These are phyloP conservation scores for Corallochytrium limacisporum DNA, from an alignment of 78 protist species.

Conservation along the genomic window DNA sequence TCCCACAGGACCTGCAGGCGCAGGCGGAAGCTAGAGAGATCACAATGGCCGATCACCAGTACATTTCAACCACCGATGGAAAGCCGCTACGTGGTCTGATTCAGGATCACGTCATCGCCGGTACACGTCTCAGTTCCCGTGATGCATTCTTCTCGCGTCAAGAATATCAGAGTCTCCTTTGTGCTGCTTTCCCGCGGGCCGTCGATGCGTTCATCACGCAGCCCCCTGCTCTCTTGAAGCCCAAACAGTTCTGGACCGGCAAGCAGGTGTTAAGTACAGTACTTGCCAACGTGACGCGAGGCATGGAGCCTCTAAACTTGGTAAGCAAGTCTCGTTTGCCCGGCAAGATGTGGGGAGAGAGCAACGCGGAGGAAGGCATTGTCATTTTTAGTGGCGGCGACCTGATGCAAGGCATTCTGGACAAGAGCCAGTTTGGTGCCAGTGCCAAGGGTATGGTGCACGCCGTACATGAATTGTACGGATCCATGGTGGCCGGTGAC, in stretches of 20 bases:
- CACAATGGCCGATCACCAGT: constrained; percentile 48
- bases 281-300: constrained; percentile 43
- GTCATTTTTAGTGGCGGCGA: constrained; percentile 28
- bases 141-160: constrained; percentile 65
- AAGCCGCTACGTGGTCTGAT: constrained; percentile 96
- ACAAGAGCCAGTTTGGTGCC: constrained; percentile 86
- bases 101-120: constrained; percentile 95
- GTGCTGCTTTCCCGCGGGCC: constrained; percentile 20
- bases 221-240: constrained; percentile 75
- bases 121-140: constrained; percentile 66
- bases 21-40: constrained; percentile 69
- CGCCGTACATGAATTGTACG: constrained; percentile 80
- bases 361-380: constrained; percentile 8
- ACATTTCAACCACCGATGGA: constrained; percentile 35
- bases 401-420: constrained; percentile 39
- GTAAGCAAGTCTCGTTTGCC: constrained; percentile 40
- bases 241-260: constrained; percentile 81
- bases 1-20: constrained; percentile 61
- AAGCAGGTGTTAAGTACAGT: constrained; percentile 78
- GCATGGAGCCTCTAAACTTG: constrained; percentile 31
- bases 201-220: constrained; percentile 31
- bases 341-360: constrained; percentile 43
- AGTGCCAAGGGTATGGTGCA: constrained; percentile 59
- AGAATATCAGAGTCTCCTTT: background rate
- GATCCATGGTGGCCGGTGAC: constrained; percentile 66